Evolutionary conservation across 164 flowering plant species (phyloP), one percentile per base, ranked within the genome.

Genomic region (Piper betle): DNA sequence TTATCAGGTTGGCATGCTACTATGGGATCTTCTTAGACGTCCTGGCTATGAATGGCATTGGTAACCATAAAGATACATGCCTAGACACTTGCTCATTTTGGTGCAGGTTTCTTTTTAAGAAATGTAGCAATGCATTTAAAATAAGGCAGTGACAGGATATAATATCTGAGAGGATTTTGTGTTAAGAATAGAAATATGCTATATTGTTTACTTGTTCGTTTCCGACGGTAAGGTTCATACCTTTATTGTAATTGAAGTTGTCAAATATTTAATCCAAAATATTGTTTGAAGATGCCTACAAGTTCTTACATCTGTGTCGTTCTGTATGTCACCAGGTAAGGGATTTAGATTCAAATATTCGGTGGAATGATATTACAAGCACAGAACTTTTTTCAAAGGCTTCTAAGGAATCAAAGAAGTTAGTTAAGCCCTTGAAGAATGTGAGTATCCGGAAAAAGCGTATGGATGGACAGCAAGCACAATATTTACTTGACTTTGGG

Each of bases 401-500:
- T 75, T 79, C 80, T 55, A 85, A 81, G 75, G 92, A 88, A 53
- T 71, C 78, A 42, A 79, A 61, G 63, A 94, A 84, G 62, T 67
- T 83, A 37, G 50, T 69, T 61, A 80, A 84, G 71, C 71, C 78
- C 38, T 91, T 91, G 73, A 94, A 85, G 75, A 94, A 91, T 72
- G 89, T 77, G 60, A 73, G 75, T 60, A 65, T 94, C 46, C 88
- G 96, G 38, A 73, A 86, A 69, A 94, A 88, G 74, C 69, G 70
- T 64, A 43, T 71, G 5, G 89, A 85, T 65, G 89, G 84, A 59
- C 42, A 76, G 53, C 37, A 61, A 25, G 78, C 72, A 41, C 88
- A 82, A 68, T 91, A 91, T 78, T 90, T 94, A 69, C 81, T 94
- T 55, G 97, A 94, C 75, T 94, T 94, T 81, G 97, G 99, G 53